Base-by-base conservation (phyloP, 2,329 filamentous ascomycete species). In the Sporothrix curviconia region DNA sequence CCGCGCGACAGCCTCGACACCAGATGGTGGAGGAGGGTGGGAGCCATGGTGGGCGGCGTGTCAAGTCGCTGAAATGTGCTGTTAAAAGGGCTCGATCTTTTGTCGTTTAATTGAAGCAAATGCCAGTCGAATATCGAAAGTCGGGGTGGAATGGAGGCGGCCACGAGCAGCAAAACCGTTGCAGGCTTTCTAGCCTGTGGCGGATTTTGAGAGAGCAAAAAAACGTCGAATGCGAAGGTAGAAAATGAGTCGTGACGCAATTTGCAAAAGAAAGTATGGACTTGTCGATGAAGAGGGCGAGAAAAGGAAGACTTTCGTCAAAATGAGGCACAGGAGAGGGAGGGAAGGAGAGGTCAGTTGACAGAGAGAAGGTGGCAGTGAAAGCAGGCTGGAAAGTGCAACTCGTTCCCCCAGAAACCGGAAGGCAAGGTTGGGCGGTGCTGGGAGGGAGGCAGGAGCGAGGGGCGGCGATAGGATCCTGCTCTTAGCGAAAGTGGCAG, bases 31-130 rank as follows among this genome's bases (percentile, higher is more conserved):
- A 69, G 51, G 46, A 76, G 61, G 25, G 74, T 70, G 39, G 76
- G 76, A 56, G 76, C 75, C 76, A 72, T 72, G 25, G 54, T 15
- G 24, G 19, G 34, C 12, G 15, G 3, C 11, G 30, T 28, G 3
- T 24, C n/a, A n/a, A n/a, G n/a, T 36, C 25, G 25, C 11, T 52
- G 43, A 28, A 44, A 54, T 58, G 50, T n/a, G n/a, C 25, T 25
- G 40, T 34, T 7, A 44, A 15, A n/a, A n/a, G n/a, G n/a, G n/a
- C n/a, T n/a, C n/a, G n/a, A n/a, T n/a, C n/a, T n/a, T n/a, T n/a
- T n/a, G 40, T 19, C 8, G 32, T 8, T 51, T 19, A 12, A 37
- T 37, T 51, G 19, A 39, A 24, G 32, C 19, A 22, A 28, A 49
- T 49, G 44, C 25, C n/a, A 49, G 28, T 22, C 28, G 9, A 49